Percentiles rank a stretch among this genome's conserved stretches.
Conservation (phyloP, 2,329 filamentous ascomycete species). For the Aureobasidium sp. region DNA sequence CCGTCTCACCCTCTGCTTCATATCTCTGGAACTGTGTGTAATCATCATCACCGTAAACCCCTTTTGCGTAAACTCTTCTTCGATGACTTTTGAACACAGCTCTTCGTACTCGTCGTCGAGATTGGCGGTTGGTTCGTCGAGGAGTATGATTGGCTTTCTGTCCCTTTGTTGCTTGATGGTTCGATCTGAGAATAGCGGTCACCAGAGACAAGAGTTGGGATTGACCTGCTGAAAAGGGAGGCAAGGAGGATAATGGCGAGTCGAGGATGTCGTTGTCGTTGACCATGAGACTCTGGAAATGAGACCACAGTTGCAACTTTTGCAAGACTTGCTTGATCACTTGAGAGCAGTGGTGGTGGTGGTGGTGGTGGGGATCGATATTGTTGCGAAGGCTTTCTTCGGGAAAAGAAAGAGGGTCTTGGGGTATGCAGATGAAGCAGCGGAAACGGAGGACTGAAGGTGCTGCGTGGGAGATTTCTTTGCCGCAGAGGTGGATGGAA, state of each 20-base stretch:
- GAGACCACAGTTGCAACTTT: conserved; percentile 34
- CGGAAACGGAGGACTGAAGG: conserved; percentile 35
- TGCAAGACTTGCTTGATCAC: conserved; percentile 35
- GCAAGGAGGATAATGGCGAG: conserved; percentile 14
- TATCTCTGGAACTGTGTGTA: conserved; percentile 42
- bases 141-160: conserved; percentile 29
- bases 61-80: conserved; percentile 31
- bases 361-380: conserved; percentile 33
- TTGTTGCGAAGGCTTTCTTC: conserved; percentile 41
- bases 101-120: conserved; percentile 1
- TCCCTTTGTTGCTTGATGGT: conserved; percentile 18
- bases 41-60: conserved; percentile 41
- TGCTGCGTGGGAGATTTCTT: conserved; percentile 38
- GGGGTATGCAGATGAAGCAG: conserved; percentile 38
- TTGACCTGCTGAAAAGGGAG: conserved; percentile 36
- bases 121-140: conserved; percentile 21
- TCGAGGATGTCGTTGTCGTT: conserved; percentile 20
- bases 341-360: conserved; percentile 26
- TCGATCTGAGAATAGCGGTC: conserved; percentile 35
- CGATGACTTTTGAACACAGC: neutral
- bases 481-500: conserved; percentile 38
- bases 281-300: neutral
- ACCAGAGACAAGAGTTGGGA: conserved; percentile 43
- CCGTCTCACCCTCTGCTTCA: neutral
- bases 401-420: conserved; percentile 43